Evolutionary conservation across 2,329 filamentous ascomycete genomes (phyloP), one percentile per base, ranked within the genome.

Genomic region (Colletotrichum filicis): DNA sequence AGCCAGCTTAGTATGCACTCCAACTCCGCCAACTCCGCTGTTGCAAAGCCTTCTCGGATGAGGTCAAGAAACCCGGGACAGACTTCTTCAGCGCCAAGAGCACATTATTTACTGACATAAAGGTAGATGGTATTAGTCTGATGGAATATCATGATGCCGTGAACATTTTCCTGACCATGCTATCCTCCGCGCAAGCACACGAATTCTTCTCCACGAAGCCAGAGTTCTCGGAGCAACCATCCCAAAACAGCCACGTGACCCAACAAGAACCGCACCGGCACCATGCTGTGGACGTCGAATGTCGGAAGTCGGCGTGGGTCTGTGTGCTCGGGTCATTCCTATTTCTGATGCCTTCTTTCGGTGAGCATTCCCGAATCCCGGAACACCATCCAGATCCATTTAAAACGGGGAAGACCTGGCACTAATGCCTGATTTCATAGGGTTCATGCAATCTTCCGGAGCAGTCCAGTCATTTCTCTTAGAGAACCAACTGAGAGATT

Each of bases 361-460:
- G 71, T 69, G 56, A 30, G 26, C 42, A 28, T 11, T 22, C 19
- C 7, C 16, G n/a, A 19, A 22, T 49, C 7, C 19, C 42, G 42
- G 19, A 19, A n/a, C 42, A 49, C 19, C 42, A 11, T 4, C 7
- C 19, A 22, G 0, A 3, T 49, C 8, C 8, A 9, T n/a, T 22
- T 1, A 19, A 49, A 22, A 49, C 19, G 19, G 16, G 19, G 1
- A n/a, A 19, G 8, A 11, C 19, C 19, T 49, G 19, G 19, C 4
- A 22, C 19, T 49, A n/a, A 49, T 49, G 19, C 3, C 5, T 9
- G 9, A 49, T 1, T 9, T 22, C 5, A n/a, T 59, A 82, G 86
- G 86, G 2, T 85, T 87, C 58, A 86, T 87, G 79, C 81, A 84
- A 69, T 83, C 77, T 73, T 83, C 87, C 19, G 86, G 86, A 26